phyloP scores from a whole-genome alignment of 1,284 basidiomycete species.

The Marasmius sp. region DNA sequence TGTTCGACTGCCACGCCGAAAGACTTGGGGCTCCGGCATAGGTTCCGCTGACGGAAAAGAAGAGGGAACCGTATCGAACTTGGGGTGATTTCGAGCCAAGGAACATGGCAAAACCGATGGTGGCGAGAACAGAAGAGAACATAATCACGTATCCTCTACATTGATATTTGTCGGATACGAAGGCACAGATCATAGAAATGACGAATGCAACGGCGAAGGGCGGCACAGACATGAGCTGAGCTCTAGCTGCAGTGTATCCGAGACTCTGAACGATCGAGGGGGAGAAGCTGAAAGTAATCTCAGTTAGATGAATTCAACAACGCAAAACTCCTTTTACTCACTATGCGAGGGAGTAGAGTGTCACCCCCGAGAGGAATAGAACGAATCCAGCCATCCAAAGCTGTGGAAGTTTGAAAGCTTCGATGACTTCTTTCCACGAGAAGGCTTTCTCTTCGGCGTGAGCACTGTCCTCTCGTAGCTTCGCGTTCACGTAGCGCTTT shows the following conservation, averaged over 20 bases:
- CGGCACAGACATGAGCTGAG: conserved; percentile 15
- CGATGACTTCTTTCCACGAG: conserved; percentile 33
- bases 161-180: conserved; percentile 28
- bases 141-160: conserved; percentile 24
- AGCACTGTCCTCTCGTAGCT: conserved; percentile 26
- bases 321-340: background rate
- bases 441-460: conserved; percentile 32
- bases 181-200: conserved; percentile 25
- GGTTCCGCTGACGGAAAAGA: conserved; percentile 47
- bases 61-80: conserved; percentile 49
- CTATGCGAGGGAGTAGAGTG: conserved; percentile 8
- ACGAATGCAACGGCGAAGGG: conserved; percentile 15
- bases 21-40: conserved; percentile 44
- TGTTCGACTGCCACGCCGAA: conserved; percentile 57
- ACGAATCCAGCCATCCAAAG: conserved; percentile 25
- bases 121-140: conserved; percentile 20
- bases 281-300: conserved; percentile 5
- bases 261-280: conserved; percentile 11
- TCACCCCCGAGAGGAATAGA: conserved; percentile 27
- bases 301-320: background rate
- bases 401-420: conserved; percentile 37
- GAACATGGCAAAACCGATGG: conserved; percentile 24
- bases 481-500: conserved; percentile 7
- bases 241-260: conserved; percentile 5
- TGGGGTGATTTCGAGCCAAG: conserved; percentile 28